These are phyloP conservation scores for Erodium moschatum DNA, from an alignment of 441 rosid species.

Conservation along the genomic window DNA sequence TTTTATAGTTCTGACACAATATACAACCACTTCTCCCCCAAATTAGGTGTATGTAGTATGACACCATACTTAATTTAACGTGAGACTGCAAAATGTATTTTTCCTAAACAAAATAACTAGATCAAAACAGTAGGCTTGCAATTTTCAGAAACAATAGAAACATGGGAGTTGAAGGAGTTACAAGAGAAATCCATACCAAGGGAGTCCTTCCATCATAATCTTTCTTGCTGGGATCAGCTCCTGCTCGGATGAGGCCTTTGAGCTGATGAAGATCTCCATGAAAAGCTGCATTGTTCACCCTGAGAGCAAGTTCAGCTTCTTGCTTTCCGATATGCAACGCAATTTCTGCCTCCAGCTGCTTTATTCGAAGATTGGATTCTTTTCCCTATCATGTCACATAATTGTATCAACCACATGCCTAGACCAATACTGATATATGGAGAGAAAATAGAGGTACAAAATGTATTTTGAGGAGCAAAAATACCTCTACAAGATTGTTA, in stretches of 20 bases:
- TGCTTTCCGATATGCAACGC: conserved; percentile 81
- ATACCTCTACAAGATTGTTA: conserved; percentile 78
- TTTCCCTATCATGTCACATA: conserved; percentile 45
- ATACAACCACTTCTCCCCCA: too few species aligned
- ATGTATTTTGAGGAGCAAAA: neutral
- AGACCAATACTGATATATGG: neutral
- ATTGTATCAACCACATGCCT: conserved; percentile 2
- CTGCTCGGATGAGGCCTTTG: conserved; percentile 63
- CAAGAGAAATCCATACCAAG: conserved; percentile 39
- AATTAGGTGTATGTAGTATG: too few species aligned
- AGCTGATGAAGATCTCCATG: conserved; percentile 76
- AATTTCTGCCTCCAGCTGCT: conserved; percentile 70
- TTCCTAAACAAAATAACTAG: neutral
- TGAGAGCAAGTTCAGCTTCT: conserved; percentile 89
- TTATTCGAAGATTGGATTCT: conserved; percentile 50
- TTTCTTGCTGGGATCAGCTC: conserved; percentile 76
- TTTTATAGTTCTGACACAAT: too few species aligned
- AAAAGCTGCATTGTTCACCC: conserved; percentile 70
- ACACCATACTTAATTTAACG: too few species aligned
- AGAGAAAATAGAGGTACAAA: neutral
- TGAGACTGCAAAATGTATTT: too few species aligned
- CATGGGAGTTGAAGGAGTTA: neutral
- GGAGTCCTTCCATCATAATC: conserved; percentile 93
- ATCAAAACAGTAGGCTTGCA: neutral
- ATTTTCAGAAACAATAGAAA: neutral